phyloP scores from a whole-genome alignment of 2,329 filamentous ascomycete genomes.

The Aspergillus pseudoterreus region DNA sequence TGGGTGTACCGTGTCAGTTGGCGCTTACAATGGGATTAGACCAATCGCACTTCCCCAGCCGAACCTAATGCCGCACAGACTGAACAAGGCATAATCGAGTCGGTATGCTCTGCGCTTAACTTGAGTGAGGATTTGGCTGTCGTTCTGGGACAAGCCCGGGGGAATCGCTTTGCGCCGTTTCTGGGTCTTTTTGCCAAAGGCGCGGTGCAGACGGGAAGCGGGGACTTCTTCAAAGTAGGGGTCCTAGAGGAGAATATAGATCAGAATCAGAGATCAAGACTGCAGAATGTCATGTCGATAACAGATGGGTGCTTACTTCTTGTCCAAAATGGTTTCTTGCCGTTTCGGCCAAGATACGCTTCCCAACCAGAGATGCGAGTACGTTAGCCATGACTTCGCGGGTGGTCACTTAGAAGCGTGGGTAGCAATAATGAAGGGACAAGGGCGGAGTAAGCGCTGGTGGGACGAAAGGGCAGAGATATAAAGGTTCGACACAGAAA shows the following conservation, averaged over 20 bases:
- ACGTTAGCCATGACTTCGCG: conserved; percentile 24
- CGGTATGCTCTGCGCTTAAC: conserved; percentile 82
- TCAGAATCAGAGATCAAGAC: background rate
- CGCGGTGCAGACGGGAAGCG: conserved; percentile 65
- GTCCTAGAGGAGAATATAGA: conserved; percentile 55
- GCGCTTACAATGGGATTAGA: conserved; percentile 71
- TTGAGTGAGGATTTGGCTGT: conserved; percentile 76
- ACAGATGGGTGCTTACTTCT: conserved; percentile 29
- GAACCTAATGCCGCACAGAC: conserved; percentile 74
- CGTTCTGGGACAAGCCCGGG: conserved; percentile 75
- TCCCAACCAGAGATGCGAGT: conserved; percentile 27
- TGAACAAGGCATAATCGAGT: conserved; percentile 81
- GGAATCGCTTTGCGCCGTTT: conserved; percentile 83
- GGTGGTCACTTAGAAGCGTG: background rate
- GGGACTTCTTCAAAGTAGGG: conserved; percentile 83
- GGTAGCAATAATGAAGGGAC: background rate
- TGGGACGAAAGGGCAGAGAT: too few species aligned
- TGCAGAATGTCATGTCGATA: background rate
- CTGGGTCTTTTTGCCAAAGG: conserved; percentile 67
- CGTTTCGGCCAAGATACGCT: conserved; percentile 34
- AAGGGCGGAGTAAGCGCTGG: too few species aligned
- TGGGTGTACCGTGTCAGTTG: background rate
- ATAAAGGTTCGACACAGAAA: background rate
- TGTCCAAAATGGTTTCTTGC: conserved; percentile 41
- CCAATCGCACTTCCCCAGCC: conserved; percentile 88